Conservation (phyloP, 768 basidiomycete species). For the Mycena polygramma region DNA sequence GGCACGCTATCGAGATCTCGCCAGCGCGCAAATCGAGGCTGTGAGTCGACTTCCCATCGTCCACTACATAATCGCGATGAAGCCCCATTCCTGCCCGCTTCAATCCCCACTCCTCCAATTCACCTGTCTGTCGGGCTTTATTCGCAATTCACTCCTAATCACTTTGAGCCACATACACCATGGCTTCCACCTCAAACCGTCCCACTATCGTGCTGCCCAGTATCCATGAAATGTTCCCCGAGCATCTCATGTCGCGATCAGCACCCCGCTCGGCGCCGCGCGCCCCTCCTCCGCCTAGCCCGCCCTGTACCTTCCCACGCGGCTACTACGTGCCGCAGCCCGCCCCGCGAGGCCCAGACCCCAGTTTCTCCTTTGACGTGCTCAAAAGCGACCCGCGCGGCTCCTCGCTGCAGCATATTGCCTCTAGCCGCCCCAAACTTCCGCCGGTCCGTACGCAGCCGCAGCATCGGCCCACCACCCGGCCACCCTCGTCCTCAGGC, state of each 20-base stretch:
- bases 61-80: no score
- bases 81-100: no score
- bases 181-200: no score
- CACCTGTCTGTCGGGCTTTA: no score
- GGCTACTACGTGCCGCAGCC: background rate
- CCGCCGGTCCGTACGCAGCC: no score
- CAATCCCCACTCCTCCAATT: no score
- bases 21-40: no score
- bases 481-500: background rate
- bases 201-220: conserved; percentile 11
- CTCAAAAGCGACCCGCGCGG: conserved; percentile 8
- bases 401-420: conserved; percentile 8
- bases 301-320: background rate
- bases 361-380: conserved; percentile 14
- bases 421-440: conserved; percentile 3
- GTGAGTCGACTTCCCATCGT: no score
- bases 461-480: background rate
- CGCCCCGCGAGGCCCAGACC: background rate
- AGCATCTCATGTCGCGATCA: conserved; percentile 4
- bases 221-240: conserved; percentile 21
- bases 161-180: no score
- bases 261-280: background rate
- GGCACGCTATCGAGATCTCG: no score
- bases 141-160: no score
- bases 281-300: background rate